Percentiles rank a stretch among this genome's conserved stretches.
Conservation (phyloP, 768 basidiomycete species). For the Tulasnella sp. region DNA sequence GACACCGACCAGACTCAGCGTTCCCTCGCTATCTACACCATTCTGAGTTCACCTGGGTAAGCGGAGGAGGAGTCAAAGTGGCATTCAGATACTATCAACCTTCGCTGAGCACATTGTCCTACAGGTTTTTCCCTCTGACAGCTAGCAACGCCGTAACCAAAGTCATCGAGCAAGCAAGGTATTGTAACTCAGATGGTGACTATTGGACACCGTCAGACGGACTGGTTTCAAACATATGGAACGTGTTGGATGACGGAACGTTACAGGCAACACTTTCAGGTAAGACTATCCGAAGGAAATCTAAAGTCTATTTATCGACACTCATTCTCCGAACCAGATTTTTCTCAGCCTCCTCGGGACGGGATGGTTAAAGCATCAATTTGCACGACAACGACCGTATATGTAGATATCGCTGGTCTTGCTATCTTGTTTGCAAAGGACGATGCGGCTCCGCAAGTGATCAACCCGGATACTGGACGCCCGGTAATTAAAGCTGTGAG, state of each 20-base stretch:
- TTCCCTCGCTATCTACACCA: neutral
- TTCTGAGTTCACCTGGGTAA: neutral
- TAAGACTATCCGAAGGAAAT: neutral
- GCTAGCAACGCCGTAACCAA: neutral
- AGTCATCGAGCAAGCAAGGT: neutral
- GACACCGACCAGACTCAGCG: neutral
- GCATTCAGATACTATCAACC: too few relatives aligned
- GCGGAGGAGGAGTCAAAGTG: neutral
- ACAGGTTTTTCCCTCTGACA: neutral
- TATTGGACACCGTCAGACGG: neutral
- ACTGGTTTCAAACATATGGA: neutral
- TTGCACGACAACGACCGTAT: neutral
- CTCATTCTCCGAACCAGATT: neutral
- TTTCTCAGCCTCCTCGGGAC: neutral
- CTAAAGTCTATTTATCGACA: neutral
- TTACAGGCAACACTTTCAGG: neutral
- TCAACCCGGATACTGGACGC: neutral
- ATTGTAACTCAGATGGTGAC: neutral
- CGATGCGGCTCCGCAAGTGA: neutral
- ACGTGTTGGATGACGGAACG: neutral
- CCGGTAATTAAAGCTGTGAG: neutral
- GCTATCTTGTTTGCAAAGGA: neutral
- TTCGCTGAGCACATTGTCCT: neutral
- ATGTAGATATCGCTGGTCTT: neutral
- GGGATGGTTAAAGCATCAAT: neutral